Evolutionary conservation across 2,329 filamentous ascomycete genomes (phyloP), one percentile per base, ranked within the genome.

Genomic region (Diaporthe citriasiana): DNA sequence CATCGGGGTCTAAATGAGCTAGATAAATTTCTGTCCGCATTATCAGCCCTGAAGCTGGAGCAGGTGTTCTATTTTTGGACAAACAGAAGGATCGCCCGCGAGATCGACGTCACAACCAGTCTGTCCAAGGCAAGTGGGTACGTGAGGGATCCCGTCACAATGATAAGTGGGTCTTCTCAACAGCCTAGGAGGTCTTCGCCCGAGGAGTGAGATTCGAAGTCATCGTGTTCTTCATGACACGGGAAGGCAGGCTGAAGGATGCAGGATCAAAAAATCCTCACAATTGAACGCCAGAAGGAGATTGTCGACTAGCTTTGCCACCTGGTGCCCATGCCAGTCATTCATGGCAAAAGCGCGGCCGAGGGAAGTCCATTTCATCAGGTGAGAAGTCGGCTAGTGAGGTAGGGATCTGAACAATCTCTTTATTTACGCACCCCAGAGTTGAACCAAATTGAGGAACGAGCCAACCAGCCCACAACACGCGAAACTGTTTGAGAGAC

Each of bases 31-130:
- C 22, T 25, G 12, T 33, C 15, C 19, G 47, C 8, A 33, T 33
- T 8, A 17, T 69, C 53, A 71, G 69, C 55, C 40, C 55, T 51
- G 55, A 51, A 17, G n/a, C 42, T 60, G 55, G 69, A 51, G 27
- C 69, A 25, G 25, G 9, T 30, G 69, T 40, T 71, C 69, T 71
- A 71, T 51, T 71, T 71, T 47, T 71, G 57, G 50, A 27, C 6
- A 12, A 30, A 15, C 25, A n/a, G 6, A 17, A n/a, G 30, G 15
- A 71, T 60, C 19, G 30, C 7, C 22, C 60, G 50, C 27, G 38
- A 66, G 60, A 50, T 66, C 60, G 45, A 51, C 60, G 60, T 66
- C 60, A 50, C 60, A 51, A 22, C 22, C 45, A 35, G 60, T 51
- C 60, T 66, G 35, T 38, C 30, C 45, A 51, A 66, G 60, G 45